These are phyloP conservation scores for Cystofilobasidium bisporidii DNA, from an alignment of 768 basidiomycete species.

Conservation along the genomic window DNA sequence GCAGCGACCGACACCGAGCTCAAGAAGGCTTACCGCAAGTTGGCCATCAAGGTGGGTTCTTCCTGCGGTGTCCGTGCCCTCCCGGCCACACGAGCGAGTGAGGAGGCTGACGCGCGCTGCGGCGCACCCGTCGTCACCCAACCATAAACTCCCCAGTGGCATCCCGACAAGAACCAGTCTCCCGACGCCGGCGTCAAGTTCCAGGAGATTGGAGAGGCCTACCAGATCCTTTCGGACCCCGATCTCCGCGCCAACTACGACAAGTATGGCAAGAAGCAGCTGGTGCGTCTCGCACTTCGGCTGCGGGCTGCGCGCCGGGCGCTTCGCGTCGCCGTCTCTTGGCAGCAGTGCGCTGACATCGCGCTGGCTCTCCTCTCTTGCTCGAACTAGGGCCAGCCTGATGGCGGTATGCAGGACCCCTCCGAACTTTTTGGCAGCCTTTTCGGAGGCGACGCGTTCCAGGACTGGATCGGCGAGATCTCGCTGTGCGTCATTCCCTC, in stretches of 20 bases:
- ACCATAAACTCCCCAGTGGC: constrained; percentile 51
- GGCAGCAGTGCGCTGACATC: background rate
- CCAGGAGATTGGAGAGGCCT: constrained; percentile 96
- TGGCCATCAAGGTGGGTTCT: constrained; percentile 72
- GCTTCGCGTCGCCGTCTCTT: background rate
- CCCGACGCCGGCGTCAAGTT: constrained; percentile 93
- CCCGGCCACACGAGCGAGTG: too few species aligned
- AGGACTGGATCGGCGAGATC: constrained; percentile 69
- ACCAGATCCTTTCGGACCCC: constrained; percentile 61
- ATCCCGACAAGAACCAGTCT: constrained; percentile 51
- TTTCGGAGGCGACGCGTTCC: constrained; percentile 86
- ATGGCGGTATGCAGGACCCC: constrained; percentile 72
- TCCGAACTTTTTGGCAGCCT: constrained; percentile 90
- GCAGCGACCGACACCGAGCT: constrained; percentile 43
- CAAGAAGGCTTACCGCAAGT: constrained; percentile 91
- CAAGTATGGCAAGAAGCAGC: constrained; percentile 86
- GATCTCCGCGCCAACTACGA: constrained; percentile 85
- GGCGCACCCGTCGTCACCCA: background rate
- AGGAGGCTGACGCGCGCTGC: constrained; percentile 14
- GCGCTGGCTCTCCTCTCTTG: background rate
- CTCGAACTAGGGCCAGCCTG: background rate
- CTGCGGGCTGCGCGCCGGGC: constrained; percentile 38
- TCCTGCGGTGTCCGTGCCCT: too few species aligned
- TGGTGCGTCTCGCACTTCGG: constrained; percentile 39
- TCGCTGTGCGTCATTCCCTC: too few species aligned